Evolutionary conservation across 768 basidiomycete genomes (phyloP), one percentile per base, ranked within the genome.

Genomic region (Tricholoma sp.): DNA sequence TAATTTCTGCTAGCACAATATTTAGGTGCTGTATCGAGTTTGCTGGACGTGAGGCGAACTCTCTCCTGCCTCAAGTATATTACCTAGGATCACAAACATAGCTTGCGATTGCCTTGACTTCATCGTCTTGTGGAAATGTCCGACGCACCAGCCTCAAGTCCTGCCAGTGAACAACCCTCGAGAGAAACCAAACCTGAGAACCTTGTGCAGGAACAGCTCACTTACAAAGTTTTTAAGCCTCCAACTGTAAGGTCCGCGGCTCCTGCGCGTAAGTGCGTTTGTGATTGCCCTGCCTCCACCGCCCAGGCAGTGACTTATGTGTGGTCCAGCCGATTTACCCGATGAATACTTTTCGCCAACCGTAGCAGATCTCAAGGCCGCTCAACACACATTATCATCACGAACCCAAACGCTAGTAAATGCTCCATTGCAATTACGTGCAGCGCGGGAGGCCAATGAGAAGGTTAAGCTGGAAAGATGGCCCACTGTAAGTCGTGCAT

Each of bases 291-390:
- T 12, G 4, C 9, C 37, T 35, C 12, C 22, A 7, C 47, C 24
- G n/a, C 47, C 31, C 16, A 2, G 24, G n/a, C 37, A 32, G 37
- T 34, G n/a, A 43, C 16, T 50, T 27, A 19, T 55, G 60, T 52
- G 37, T 34, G 41, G 24, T 52, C 29, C 69, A 81, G 78, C 72
- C 53, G 75, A 80, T 16, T 69, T 91, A 11, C 83, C 90, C 2
- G 90, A 92, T 61, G 80, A 83, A 2, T 90, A 86, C 67, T 91
- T 91, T 65, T 80, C 76, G 5, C 88, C 87, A 2, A 90, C 86
- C 10, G 62, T 82, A 14, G 78, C 85, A 5, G 91, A 94, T 66
- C 72, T 94, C 57, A 83, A 80, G 64, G 79, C 79, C 2, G 83
- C 86, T 4, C 91, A 91, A 68, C 74, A 78, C 2, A 77, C 80